phyloP scores from a whole-genome alignment of 768 basidiomycete species.

The Pholiota microspora region DNA sequence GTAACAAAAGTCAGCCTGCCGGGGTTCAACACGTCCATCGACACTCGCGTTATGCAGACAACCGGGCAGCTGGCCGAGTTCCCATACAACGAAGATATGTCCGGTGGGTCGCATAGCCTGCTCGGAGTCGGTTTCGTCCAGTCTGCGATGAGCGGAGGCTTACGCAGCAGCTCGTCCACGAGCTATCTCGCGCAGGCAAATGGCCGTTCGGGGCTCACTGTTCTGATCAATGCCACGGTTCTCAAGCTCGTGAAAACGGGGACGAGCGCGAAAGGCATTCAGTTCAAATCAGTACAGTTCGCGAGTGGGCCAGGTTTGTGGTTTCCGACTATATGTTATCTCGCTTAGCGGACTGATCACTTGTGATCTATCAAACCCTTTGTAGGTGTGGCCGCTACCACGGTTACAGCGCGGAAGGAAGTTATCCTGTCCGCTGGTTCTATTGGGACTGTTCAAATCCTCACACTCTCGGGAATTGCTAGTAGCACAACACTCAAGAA shows the following conservation, averaged over 20 bases:
- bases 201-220: constrained; percentile 31
- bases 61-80: constrained; percentile 32
- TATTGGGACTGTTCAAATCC: constrained; percentile 29
- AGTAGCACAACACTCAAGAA: constrained; percentile 28
- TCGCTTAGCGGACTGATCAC: not conserved
- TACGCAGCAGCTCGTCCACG: constrained; percentile 34
- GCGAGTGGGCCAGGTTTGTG: not conserved
- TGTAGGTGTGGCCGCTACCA: not conserved
- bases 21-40: constrained; percentile 27
- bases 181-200: constrained; percentile 30
- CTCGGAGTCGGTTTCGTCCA: constrained; percentile 34
- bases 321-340: not conserved
- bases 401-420: constrained; percentile 25
- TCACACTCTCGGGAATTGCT: constrained; percentile 44
- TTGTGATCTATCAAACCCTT: not conserved
- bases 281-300: constrained; percentile 22
- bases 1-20: constrained; percentile 30
- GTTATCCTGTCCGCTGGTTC: constrained; percentile 37
- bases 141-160: constrained; percentile 27
- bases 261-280: constrained; percentile 2
- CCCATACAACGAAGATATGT: constrained; percentile 33
- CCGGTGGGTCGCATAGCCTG: constrained; percentile 25
- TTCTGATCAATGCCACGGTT: constrained; percentile 32
- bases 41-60: constrained; percentile 32
- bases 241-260: constrained; percentile 23